Conservation (phyloP, 306 rosid species). For the Acacia confusa region DNA sequence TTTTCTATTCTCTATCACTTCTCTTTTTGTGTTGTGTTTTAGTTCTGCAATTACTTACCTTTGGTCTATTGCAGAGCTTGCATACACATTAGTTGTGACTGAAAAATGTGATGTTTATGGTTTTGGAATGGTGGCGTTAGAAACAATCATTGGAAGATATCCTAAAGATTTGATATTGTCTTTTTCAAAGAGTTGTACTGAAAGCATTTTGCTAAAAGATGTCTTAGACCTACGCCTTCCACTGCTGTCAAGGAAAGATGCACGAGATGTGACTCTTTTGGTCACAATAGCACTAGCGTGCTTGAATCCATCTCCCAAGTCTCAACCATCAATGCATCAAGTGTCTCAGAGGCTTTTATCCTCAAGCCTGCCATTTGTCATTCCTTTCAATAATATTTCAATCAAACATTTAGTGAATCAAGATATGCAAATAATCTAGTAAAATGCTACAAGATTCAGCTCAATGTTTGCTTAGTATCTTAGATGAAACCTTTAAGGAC, state of each 20-base stretch:
- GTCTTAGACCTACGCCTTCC: neutral
- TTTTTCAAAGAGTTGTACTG: neutral
- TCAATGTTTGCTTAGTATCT: neutral
- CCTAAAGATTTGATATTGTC: neutral
- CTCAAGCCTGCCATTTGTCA: neutral
- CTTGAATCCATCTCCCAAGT: neutral
- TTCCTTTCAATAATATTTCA: neutral
- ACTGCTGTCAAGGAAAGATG: neutral
- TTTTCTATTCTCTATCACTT: neutral
- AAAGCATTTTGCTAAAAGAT: neutral
- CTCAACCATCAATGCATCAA: neutral
- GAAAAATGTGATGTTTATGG: neutral
- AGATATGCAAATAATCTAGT: neutral
- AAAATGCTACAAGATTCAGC: neutral
- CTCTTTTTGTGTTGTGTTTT: neutral
- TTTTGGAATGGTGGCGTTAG: neutral
- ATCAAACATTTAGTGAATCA: neutral
- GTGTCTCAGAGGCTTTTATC: neutral
- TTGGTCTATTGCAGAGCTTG: neutral
- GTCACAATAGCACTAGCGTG: neutral
- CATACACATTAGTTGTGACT: neutral
- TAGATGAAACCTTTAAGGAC: neutral
- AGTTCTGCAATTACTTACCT: neutral
- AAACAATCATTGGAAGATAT: neutral
- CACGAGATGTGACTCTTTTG: neutral